Percentiles rank a stretch among this genome's conserved stretches.
These are phyloP conservation scores for Quercus agrifolia DNA, from an alignment of 306 rosid genomes.

Conservation along the genomic window DNA sequence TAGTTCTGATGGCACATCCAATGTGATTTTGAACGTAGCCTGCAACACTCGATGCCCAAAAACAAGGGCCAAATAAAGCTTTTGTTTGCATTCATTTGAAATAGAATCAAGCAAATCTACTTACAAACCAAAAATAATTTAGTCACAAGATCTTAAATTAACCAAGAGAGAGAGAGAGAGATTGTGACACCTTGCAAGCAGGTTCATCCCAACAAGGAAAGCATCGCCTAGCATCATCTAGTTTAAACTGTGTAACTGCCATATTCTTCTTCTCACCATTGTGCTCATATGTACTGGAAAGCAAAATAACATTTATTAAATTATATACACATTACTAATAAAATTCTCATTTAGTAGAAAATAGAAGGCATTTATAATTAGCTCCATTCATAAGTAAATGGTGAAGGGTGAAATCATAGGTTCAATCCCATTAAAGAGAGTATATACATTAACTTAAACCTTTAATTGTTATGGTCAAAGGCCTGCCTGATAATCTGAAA, in stretches of 20 bases:
- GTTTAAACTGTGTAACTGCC: constrained; percentile 98
- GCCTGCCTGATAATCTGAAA: no score
- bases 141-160: not conserved
- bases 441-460: no score
- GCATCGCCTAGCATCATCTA: constrained; percentile 93
- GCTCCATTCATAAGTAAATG: not conserved
- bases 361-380: not conserved
- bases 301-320: not conserved
- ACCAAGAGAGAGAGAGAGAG: not conserved
- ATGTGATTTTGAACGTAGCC: constrained; percentile 81
- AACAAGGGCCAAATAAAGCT: not conserved
- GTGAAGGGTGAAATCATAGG: not conserved
- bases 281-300: constrained; percentile 65
- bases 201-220: constrained; percentile 99
- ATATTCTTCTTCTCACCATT: constrained; percentile 81
- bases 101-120: not conserved
- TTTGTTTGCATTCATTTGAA: not conserved
- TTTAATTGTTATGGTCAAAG: no score
- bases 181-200: constrained; percentile 73
- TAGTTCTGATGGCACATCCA: constrained; percentile 74
- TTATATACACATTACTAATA: not conserved
- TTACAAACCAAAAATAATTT: not conserved
- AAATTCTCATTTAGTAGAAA: not conserved
- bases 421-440: not conserved
- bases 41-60: constrained; percentile 22